Base-by-base conservation (phyloP, 2,329 filamentous ascomycete species). In the Trichoderma sp. region DNA sequence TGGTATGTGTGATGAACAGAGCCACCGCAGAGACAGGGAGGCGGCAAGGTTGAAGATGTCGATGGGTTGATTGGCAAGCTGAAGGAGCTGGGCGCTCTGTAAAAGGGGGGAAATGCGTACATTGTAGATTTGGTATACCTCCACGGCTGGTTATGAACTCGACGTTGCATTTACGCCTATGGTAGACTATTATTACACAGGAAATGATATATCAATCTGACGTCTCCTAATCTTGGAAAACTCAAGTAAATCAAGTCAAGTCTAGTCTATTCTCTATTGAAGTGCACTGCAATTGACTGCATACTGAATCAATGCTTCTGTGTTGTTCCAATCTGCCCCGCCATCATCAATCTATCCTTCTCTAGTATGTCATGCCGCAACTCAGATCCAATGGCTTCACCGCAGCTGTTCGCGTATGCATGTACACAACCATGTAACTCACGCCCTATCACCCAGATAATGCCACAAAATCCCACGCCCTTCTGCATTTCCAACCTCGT, bases 21-120 rank as follows among this genome's bases (percentile, higher is more conserved):
- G 85, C 96, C 96, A 70, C 88, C 94, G 65, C 86, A 93, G 74
- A 89, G 96, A 82, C 90, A 97, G 84, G 96, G 96, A 53, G 96
- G 96, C 78, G 94, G 94, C 76, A 99, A 98, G 90, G 96, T 99
- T 24, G 94, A 97, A 80, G 92, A 98, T 85, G 96, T 99, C 26
- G 94, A 97, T 82, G 94, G 95, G n/a, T 89, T 99, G 83, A 91
- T 99, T 78, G 83, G 88, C 72, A 98, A 96, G 88, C 86, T 99
- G 80, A 98, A 98, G 89, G 95, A 99, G 86, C 85, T 99, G 75
- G 96, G 96, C 76, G 96, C 95, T 74, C 84, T 98, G 83, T 97
- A 89, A 78, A 74, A 34, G 28, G 30, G 24, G 28, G 51, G 6
- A n/a, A 43, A 56, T 56, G 63, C 4, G 24, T 15, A 63, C 24